Evolutionary conservation across 805 yeast species (phyloP).

Genomic region (Lipomyces starkeyi): DNA sequence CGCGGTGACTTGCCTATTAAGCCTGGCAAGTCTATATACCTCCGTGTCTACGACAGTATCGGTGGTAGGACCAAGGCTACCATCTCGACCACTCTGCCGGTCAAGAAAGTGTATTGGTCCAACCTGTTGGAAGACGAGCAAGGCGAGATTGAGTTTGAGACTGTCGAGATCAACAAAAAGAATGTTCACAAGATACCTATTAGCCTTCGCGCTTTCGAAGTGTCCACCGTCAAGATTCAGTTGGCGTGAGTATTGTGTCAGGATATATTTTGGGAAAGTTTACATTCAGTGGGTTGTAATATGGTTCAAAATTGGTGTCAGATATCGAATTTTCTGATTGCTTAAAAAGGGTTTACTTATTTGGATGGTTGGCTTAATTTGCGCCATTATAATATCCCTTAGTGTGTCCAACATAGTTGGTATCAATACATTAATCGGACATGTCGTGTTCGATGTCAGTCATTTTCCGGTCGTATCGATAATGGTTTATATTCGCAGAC

Average conservation of each 20-base stretch:
- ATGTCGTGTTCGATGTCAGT: too few relatives aligned
- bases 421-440: background rate
- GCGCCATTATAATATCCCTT: too few relatives aligned
- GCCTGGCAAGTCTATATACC: conserved; percentile 58
- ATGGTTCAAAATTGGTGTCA: background rate
- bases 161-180: conserved; percentile 26
- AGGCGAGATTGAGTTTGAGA: conserved; percentile 43
- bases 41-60: conserved; percentile 83
- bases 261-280: background rate
- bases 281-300: background rate
- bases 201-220: conserved; percentile 74
- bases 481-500: background rate
- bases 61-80: conserved; percentile 75
- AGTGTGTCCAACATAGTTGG: background rate
- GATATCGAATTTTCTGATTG: background rate
- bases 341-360: background rate
- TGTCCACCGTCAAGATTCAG: conserved; percentile 64
- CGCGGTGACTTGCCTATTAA: conserved; percentile 51
- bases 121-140: conserved; percentile 51
- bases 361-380: background rate
- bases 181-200: conserved; percentile 50
- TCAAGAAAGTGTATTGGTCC: conserved; percentile 59
- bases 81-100: conserved; percentile 56
- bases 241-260: conserved; percentile 26
- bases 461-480: background rate